Evolutionary conservation across 1,284 basidiomycete genomes (phyloP), one percentile per base, ranked within the genome.

Genomic region (Apiotrichum siamense): DNA sequence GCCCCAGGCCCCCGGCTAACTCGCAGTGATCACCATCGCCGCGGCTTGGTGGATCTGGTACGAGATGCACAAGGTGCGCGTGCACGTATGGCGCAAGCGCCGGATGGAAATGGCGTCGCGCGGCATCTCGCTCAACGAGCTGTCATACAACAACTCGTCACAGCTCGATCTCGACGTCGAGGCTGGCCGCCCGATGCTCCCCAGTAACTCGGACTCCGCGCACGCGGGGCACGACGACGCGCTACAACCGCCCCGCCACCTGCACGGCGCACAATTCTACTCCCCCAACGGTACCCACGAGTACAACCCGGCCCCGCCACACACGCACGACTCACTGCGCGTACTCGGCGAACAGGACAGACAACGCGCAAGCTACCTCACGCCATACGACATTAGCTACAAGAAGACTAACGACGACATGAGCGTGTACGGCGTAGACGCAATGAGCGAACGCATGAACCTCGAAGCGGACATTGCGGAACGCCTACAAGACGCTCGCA

Each of bases 21-120:
- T 3, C n/a, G 26, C 57, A 63, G 64, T 88, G 23, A 80, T 94
- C 57, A 94, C 91, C 0, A 58, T 88, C 41, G 69, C 76, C 35
- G 86, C 89, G 0, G 85, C 87, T 73, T 91, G 87, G 83, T 94
- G 86, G 69, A 86, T 94, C 62, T 82, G 82, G 62, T 76, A 71
- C 47, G 72, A 83, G 71, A 89, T 94, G 83, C 81, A 84, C 64
- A 77, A 80, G 60, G 84, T 82, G 24, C 86, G 89, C 60, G 81
- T 85, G 0, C 67, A 75, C 1, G 82, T 94, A 9, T 84, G 93
- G 64, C 82, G 87, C 50, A 80, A 80, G 33, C 78, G 84, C 40
- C 80, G 88, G 23, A 39, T 51, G 40, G 37, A 35, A 20, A 24
- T 36, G 25, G 49, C 46, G 32, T 20, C 43, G 27, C 38, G 41